Percentiles rank a stretch among this genome's conserved stretches.
These are phyloP conservation scores for Durio zibethinus DNA, from an alignment of 345 rosid genomes.

Conservation along the genomic window DNA sequence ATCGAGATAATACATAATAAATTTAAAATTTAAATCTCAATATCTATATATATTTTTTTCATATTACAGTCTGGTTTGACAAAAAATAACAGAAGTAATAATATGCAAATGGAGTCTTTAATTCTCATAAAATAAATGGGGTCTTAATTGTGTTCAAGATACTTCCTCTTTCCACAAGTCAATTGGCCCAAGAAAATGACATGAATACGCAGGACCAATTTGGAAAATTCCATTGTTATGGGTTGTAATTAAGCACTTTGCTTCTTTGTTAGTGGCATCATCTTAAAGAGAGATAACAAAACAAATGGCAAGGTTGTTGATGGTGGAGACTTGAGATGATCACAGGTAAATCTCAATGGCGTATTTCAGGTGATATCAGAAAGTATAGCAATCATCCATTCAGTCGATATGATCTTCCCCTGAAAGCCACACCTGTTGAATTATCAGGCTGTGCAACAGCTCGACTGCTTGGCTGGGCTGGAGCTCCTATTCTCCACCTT, in stretches of 20 bases:
- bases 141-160: no score
- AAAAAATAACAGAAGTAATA: no score
- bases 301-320: background rate
- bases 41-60: no score
- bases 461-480: constrained; percentile 32
- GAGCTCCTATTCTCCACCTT: constrained; percentile 65
- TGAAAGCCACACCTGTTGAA: constrained; percentile 44
- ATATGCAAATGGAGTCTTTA: no score
- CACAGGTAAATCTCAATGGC: background rate
- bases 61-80: no score
- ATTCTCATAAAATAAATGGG: no score
- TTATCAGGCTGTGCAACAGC: constrained; percentile 32
- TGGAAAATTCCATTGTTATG: background rate
- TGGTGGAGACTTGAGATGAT: background rate
- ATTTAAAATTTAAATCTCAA: no score
- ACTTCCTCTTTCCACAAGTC: background rate
- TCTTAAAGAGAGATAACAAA: background rate
- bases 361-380: background rate
- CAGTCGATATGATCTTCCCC: constrained; percentile 71
- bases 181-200: background rate
- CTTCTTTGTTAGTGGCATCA: constrained; percentile 16
- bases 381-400: constrained; percentile 27
- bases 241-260: constrained; percentile 6
- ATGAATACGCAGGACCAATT: background rate
- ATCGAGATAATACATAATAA: no score